Evolutionary conservation across 202 grass and related monocot species (phyloP).

Genomic region (Digitaria exilis): DNA sequence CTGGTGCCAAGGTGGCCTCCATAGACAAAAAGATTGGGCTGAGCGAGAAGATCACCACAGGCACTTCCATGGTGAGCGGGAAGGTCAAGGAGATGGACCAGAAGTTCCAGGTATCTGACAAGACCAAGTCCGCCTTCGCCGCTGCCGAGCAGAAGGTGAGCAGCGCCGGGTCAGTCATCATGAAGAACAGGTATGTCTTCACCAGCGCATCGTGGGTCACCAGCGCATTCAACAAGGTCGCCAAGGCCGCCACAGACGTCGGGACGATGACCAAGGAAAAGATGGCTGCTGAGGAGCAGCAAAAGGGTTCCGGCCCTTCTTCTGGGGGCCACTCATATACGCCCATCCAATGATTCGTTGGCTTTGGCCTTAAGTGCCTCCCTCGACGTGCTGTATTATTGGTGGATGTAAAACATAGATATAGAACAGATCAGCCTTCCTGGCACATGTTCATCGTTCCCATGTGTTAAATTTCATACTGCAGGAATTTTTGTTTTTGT

Average conservation of each 20-base stretch:
- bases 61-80: constrained; percentile 66
- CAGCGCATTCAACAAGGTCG: constrained; percentile 63
- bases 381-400: constrained; percentile 33
- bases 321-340: constrained; percentile 49
- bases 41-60: constrained; percentile 71
- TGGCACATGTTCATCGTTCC: constrained; percentile 26
- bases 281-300: constrained; percentile 65
- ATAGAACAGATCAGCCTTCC: constrained; percentile 34
- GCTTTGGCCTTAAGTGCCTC: not conserved
- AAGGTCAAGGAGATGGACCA: constrained; percentile 87
- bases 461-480: not conserved
- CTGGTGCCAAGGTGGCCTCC: constrained; percentile 67
- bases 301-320: constrained; percentile 37
- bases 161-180: constrained; percentile 60
- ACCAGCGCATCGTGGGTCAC: constrained; percentile 71
- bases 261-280: constrained; percentile 91
- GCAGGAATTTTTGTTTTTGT: constrained; percentile 21
- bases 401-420: constrained; percentile 47
- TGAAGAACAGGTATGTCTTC: constrained; percentile 89
- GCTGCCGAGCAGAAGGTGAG: constrained; percentile 65
- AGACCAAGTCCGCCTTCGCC: constrained; percentile 54
- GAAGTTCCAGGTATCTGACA: constrained; percentile 80
- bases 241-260: constrained; percentile 68
- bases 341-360: constrained; percentile 41
- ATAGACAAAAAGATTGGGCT: constrained; percentile 90